These are phyloP conservation scores for Pholiota conissans DNA, from an alignment of 768 basidiomycete genomes.

Conservation along the genomic window DNA sequence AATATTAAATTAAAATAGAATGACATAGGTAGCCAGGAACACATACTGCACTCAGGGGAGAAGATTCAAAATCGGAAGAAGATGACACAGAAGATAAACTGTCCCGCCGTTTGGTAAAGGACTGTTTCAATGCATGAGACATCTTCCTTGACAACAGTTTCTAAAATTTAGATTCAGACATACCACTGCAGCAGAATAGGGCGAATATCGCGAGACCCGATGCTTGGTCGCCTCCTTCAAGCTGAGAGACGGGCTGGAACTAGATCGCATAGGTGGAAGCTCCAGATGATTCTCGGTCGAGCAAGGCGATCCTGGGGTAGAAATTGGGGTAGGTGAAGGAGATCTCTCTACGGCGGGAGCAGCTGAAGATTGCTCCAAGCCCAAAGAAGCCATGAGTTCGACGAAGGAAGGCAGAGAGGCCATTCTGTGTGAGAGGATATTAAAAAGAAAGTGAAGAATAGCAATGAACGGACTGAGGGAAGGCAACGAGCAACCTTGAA, in stretches of 20 bases:
- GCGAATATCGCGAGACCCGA: slow-evolving; percentile 45
- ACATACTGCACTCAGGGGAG: slow-evolving; percentile 31
- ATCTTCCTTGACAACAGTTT: background rate
- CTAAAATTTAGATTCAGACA: slow-evolving; percentile 20
- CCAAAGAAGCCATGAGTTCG: slow-evolving; percentile 83
- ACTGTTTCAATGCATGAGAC: slow-evolving; percentile 26
- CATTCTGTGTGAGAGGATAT: slow-evolving; percentile 40
- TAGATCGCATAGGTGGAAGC: slow-evolving; percentile 35
- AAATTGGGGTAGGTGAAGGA: slow-evolving; percentile 43
- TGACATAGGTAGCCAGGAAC: background rate
- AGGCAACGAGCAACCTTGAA: slow-evolving; percentile 40
- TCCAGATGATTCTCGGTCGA: slow-evolving; percentile 27
- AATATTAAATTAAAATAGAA: slow-evolving; percentile 7
- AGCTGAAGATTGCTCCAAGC: slow-evolving; percentile 55
- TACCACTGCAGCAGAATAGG: slow-evolving; percentile 46
- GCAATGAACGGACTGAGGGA: slow-evolving; percentile 26
- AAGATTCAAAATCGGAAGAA: slow-evolving; percentile 37
- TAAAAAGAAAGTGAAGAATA: slow-evolving; percentile 27
- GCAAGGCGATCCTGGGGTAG: slow-evolving; percentile 43
- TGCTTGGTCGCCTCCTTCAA: slow-evolving; percentile 36
- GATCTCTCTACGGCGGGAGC: slow-evolving; percentile 32
- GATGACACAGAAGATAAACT: slow-evolving; percentile 49
- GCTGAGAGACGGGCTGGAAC: slow-evolving; percentile 44
- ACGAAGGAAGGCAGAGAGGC: slow-evolving; percentile 83
- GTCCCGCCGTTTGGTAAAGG: slow-evolving; percentile 40